Percentiles rank a stretch among this genome's conserved stretches.
phyloP scores from a whole-genome alignment of 2,329 filamentous ascomycete genomes.

The Phialemoniopsis sp. region DNA sequence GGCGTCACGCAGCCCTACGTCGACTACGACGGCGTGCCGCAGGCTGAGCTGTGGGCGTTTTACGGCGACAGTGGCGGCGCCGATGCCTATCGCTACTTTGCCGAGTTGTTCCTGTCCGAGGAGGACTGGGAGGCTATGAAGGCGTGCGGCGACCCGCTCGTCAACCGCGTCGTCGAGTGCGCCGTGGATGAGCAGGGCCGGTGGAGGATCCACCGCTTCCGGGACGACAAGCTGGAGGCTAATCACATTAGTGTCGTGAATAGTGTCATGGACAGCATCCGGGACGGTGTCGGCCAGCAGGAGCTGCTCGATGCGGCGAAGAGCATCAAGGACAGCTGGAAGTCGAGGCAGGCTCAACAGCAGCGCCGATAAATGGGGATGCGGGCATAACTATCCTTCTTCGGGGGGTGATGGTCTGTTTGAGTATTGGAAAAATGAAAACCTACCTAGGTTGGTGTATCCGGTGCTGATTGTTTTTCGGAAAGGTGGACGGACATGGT shows the following conservation, averaged over 20 bases:
- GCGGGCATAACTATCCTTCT: background rate
- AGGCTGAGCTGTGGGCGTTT: constrained; percentile 68
- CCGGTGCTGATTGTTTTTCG: background rate
- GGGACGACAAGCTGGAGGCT: constrained; percentile 87
- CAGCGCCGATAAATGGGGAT: constrained; percentile 12
- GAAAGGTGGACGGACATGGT: too few species aligned
- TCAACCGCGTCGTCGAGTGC: constrained; percentile 87
- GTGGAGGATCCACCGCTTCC: constrained; percentile 86
- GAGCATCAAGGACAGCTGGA: constrained; percentile 77
- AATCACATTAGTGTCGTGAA: constrained; percentile 84
- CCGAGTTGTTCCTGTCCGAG: constrained; percentile 63
- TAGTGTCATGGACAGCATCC: constrained; percentile 86
- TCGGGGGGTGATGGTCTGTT: too few species aligned
- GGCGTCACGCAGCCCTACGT: constrained; percentile 58
- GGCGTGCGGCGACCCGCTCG: constrained; percentile 65
- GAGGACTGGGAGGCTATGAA: constrained; percentile 85
- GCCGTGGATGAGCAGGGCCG: constrained; percentile 68
- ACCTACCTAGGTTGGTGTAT: background rate
- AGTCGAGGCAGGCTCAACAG: constrained; percentile 47
- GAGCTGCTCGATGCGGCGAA: constrained; percentile 70
- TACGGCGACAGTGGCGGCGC: constrained; percentile 53
- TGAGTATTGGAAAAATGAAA: too few species aligned
- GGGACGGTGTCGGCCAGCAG: constrained; percentile 76
- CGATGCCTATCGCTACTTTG: constrained; percentile 60
- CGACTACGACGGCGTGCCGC: constrained; percentile 78